A percentile compares a stretch with the other conserved stretches of the same genome.
Evolutionary conservation across 495 filamentous ascomycete species (phyloP).

Genomic region (Lindgomyces ingoldianus): DNA sequence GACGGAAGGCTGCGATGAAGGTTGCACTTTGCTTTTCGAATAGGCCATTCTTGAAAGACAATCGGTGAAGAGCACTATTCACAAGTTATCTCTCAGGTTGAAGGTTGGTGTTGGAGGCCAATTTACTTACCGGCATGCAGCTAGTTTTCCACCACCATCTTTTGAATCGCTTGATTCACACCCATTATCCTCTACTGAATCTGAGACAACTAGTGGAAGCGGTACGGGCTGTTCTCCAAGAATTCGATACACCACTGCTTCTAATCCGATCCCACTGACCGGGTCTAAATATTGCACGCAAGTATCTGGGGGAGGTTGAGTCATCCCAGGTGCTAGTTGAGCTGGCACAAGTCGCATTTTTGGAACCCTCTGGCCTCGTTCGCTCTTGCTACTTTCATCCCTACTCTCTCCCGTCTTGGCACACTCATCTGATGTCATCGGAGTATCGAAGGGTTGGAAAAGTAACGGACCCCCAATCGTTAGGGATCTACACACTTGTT

Average conservation of each 20-base stretch:
- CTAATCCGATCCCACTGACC: not conserved
- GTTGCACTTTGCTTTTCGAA: not conserved
- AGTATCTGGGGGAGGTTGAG: not conserved
- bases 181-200: not conserved
- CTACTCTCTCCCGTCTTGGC: too few relatives aligned
- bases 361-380: too few relatives aligned
- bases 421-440: not conserved
- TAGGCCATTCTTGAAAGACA: not conserved
- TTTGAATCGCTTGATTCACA: not conserved
- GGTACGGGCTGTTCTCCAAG: not conserved
- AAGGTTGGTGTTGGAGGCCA: too few relatives aligned
- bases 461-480: not conserved
- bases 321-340: too few relatives aligned
- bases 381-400: not conserved
- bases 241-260: conserved; percentile 7
- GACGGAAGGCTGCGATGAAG: conserved; percentile 4
- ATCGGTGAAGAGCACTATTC: not conserved
- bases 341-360: too few relatives aligned
- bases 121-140: too few relatives aligned
- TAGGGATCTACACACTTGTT: too few relatives aligned
- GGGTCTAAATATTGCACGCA: not conserved
- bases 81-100: too few relatives aligned
- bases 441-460: not conserved
- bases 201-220: not conserved
- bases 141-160: too few relatives aligned